These are phyloP conservation scores for Proliferodiscus dingleyae DNA, from an alignment of 2,329 filamentous ascomycete genomes.

Conservation along the genomic window DNA sequence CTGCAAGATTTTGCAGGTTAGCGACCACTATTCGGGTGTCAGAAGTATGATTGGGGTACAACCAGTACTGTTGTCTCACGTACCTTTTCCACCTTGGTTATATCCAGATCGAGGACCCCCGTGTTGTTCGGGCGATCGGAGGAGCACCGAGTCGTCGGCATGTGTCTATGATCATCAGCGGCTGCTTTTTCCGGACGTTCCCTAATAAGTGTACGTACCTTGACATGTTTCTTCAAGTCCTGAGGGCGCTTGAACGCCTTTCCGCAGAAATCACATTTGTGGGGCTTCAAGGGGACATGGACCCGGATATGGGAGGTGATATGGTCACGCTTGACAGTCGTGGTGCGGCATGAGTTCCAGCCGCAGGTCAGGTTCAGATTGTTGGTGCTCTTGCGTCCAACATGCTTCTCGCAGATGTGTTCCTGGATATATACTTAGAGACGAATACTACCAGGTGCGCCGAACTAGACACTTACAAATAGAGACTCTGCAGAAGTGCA, in stretches of 20 bases:
- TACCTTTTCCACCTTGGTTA: conserved; percentile 42
- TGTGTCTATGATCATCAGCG: conserved; percentile 58
- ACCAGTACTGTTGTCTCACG: conserved; percentile 24
- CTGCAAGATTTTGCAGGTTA: conserved; percentile 32
- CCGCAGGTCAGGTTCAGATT: conserved; percentile 96
- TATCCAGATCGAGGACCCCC: conserved; percentile 39
- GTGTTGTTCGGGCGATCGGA: conserved; percentile 34
- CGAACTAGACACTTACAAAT: conserved; percentile 33
- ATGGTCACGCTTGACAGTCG: conserved; percentile 97
- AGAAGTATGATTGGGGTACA: conserved; percentile 24
- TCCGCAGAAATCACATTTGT: conserved; percentile 98
- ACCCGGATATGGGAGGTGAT: conserved; percentile 99
- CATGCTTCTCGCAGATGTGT: conserved; percentile 96
- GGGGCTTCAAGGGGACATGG: conserved; percentile 96
- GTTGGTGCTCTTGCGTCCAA: conserved; percentile 98
- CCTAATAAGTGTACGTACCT: conserved; percentile 42
- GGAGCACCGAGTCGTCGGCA: conserved; percentile 83
- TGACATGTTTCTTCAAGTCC: conserved; percentile 99
- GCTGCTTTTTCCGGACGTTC: conserved; percentile 1
- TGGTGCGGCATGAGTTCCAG: conserved; percentile 94
- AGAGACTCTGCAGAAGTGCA: conserved; percentile 36
- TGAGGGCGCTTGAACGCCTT: conserved; percentile 99
- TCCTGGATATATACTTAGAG: conserved; percentile 53
- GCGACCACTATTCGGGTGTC: conserved; percentile 27
- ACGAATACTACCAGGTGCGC: background rate